Percentiles rank a stretch among this genome's conserved stretches.
phyloP scores from a whole-genome alignment of 208 protist species.

The Trypanosoma congolense region DNA sequence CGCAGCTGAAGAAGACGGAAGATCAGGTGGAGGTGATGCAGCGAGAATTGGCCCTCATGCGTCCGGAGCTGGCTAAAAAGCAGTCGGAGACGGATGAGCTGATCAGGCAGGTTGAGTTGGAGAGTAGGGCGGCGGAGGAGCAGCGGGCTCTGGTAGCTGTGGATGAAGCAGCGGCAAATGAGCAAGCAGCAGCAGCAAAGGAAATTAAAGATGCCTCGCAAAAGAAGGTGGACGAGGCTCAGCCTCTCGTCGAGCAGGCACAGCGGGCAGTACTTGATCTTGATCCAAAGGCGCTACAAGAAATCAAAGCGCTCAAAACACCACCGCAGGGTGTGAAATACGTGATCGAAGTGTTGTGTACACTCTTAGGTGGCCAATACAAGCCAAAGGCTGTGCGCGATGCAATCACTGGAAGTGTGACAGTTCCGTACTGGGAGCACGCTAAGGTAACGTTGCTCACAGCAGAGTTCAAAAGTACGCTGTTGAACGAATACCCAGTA shows the following conservation, averaged over 20 bases:
- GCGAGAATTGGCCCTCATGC: slow-evolving; percentile 85
- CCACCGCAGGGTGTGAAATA: slow-evolving; percentile 95
- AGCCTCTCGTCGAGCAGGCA: slow-evolving; percentile 93
- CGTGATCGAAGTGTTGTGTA: slow-evolving; percentile 90
- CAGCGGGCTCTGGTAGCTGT: slow-evolving; percentile 80
- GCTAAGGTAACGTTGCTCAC: slow-evolving; percentile 81
- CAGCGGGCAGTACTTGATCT: slow-evolving; percentile 89
- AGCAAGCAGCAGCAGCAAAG: slow-evolving; percentile 87
- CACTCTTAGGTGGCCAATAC: slow-evolving; percentile 80
- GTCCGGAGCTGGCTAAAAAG: slow-evolving; percentile 88
- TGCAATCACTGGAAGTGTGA: slow-evolving; percentile 79
- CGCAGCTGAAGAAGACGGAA: slow-evolving; percentile 88
- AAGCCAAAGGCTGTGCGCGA: slow-evolving; percentile 84
- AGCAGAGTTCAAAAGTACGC: slow-evolving; percentile 86
- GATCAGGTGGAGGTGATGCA: slow-evolving; percentile 95
- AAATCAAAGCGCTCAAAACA: slow-evolving; percentile 94
- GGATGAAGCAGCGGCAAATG: slow-evolving; percentile 88
- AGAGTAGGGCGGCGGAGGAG: slow-evolving; percentile 85
- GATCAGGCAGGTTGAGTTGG: slow-evolving; percentile 79
- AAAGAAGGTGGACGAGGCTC: slow-evolving; percentile 92
- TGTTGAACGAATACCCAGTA: slow-evolving; percentile 75
- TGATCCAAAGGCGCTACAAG: slow-evolving; percentile 91
- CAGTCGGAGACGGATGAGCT: slow-evolving; percentile 86
- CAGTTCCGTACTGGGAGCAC: slow-evolving; percentile 92
- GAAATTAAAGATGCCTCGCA: slow-evolving; percentile 94